These are phyloP conservation scores for Solanum sejunctum DNA, from an alignment of 257 asterid genomes.

Conservation along the genomic window DNA sequence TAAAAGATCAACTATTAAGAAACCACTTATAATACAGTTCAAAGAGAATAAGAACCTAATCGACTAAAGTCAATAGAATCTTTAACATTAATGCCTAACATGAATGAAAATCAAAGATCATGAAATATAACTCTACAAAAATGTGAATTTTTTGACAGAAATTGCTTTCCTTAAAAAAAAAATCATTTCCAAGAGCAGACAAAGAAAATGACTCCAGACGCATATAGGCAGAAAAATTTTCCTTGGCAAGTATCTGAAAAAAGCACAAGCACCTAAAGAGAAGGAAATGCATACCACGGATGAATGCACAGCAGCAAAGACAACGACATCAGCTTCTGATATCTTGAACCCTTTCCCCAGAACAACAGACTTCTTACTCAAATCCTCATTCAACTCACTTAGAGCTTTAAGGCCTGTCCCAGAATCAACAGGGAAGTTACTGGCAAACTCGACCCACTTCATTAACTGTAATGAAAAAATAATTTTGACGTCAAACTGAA, in stretches of 20 bases:
- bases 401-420: slow-evolving; percentile 25
- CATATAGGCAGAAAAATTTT: background rate
- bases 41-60: background rate
- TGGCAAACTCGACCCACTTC: slow-evolving; percentile 48
- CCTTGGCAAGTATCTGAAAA: background rate
- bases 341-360: slow-evolving; percentile 45
- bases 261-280: background rate
- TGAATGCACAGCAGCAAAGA: slow-evolving; percentile 54
- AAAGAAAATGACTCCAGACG: background rate
- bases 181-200: background rate
- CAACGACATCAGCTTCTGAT: slow-evolving; percentile 59
- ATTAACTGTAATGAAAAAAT: slow-evolving; percentile 37
- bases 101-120: background rate
- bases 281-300: slow-evolving; percentile 33
- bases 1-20: background rate
- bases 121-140: background rate
- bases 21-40: background rate
- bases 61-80: background rate
- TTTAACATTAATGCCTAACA: background rate
- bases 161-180: background rate
- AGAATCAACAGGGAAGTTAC: slow-evolving; percentile 25
- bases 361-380: slow-evolving; percentile 55
- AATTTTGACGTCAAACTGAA: background rate
- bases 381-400: slow-evolving; percentile 48
- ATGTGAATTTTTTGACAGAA: background rate